A percentile compares a stretch with the other conserved stretches of the same genome.
Conservation (phyloP, 371 early-diverging fungal genomes). For the Circinella umbellata region DNA sequence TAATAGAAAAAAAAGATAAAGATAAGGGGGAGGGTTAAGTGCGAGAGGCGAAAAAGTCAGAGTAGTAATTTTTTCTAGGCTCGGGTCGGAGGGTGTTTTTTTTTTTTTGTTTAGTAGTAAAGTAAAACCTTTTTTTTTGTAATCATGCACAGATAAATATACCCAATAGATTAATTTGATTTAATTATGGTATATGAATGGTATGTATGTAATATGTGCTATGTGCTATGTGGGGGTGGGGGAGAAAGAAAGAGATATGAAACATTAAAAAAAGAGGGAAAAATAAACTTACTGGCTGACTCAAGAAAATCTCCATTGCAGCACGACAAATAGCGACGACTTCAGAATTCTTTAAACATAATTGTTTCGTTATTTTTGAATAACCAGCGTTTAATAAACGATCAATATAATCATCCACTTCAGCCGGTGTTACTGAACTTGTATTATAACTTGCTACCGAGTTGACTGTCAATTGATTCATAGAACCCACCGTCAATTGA, state of each 20-base stretch:
- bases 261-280: slow-evolving; percentile 13
- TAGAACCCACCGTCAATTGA: slow-evolving; percentile 50
- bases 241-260: too few relatives aligned
- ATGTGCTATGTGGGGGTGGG: background rate
- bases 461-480: slow-evolving; percentile 52
- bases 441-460: slow-evolving; percentile 41
- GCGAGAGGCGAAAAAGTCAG: too few relatives aligned
- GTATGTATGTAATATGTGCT: too few relatives aligned
- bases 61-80: too few relatives aligned
- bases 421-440: slow-evolving; percentile 44
- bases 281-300: slow-evolving; percentile 73
- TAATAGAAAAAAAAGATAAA: too few relatives aligned
- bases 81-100: too few relatives aligned
- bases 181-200: too few relatives aligned
- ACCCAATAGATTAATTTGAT: too few relatives aligned
- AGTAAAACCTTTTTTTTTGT: too few relatives aligned
- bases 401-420: slow-evolving; percentile 87
- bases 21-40: too few relatives aligned
- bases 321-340: slow-evolving; percentile 88
- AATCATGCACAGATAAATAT: too few relatives aligned
- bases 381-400: slow-evolving; percentile 83
- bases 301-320: slow-evolving; percentile 90
- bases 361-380: slow-evolving; percentile 72
- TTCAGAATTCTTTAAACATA: slow-evolving; percentile 83
- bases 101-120: too few relatives aligned